phyloP scores from a whole-genome alignment of 2,329 filamentous ascomycete genomes.

The Epichloe sylvatica region DNA sequence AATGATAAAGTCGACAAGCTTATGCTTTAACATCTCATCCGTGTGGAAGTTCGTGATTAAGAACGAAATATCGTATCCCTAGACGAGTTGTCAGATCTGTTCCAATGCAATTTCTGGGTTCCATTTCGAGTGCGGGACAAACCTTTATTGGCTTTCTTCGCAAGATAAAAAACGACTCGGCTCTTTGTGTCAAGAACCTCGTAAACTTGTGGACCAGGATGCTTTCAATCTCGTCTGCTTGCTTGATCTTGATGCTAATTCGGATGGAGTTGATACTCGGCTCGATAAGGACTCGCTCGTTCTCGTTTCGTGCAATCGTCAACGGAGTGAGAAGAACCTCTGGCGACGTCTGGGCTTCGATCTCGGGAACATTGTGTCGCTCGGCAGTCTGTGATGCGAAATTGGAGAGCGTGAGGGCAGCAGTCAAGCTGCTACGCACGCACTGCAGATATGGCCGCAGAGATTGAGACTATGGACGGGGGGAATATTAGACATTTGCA shows the following conservation, averaged over 20 bases:
- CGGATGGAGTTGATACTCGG: slow-evolving; percentile 94
- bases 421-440: slow-evolving; percentile 85
- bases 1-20: slow-evolving; percentile 97
- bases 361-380: slow-evolving; percentile 94
- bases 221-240: slow-evolving; percentile 96
- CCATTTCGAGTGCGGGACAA: slow-evolving; percentile 12
- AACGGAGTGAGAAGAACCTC: slow-evolving; percentile 88
- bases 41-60: slow-evolving; percentile 98
- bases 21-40: slow-evolving; percentile 97
- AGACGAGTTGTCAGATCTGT: slow-evolving; percentile 6
- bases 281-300: slow-evolving; percentile 91
- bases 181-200: slow-evolving; percentile 86
- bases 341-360: slow-evolving; percentile 83
- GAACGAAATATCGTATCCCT: slow-evolving; percentile 98
- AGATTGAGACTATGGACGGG: slow-evolving; percentile 69
- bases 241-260: slow-evolving; percentile 97
- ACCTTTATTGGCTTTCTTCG: slow-evolving; percentile 92
- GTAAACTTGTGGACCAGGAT: slow-evolving; percentile 98
- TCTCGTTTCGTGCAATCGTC: slow-evolving; percentile 86
- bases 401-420: slow-evolving; percentile 77
- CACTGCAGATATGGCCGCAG: slow-evolving; percentile 92
- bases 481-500: neutral
- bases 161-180: slow-evolving; percentile 93
- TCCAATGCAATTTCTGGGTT: neutral
- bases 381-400: slow-evolving; percentile 96